Evolutionary conservation across 1,284 basidiomycete species (phyloP), one percentile per base, ranked within the genome.

Genomic region (Chiua sp.): DNA sequence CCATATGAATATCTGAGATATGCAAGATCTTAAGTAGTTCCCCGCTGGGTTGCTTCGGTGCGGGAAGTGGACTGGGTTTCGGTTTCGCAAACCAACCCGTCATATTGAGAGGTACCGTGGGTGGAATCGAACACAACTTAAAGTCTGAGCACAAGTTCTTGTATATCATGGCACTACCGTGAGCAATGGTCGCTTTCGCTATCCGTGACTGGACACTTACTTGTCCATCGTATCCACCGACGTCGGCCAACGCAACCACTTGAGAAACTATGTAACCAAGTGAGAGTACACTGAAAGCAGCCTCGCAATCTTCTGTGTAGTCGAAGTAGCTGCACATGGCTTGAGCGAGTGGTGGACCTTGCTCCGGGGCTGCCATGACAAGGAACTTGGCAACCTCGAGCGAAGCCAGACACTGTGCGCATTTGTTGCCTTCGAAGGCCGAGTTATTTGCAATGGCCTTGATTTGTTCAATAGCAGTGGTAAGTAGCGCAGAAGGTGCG

Each of bases 1-100:
- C 90, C 53, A 93, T 72, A 75, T 92, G 91, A 60, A 90, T 79
- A 67, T 92, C 91, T 1, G 87, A 90, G 20, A 91, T 64, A 68
- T 92, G 90, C 49, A 92, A 74, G 4, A 92, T 85, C 63, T 88
- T 89, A 47, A 92, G 76, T 48, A 83, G 79, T 66, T 86, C 76
- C 4, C 87, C 87, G 54, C 84, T 87, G 11, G 80, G 79, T 65
- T 78, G 76, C 69, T 80, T 84, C 1, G 78, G 76, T 16, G 78
- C 65, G n/a, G 83, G 85, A 3, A 87, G 78, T 26, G 87, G 86
- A 55, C 80, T 77, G 2, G 88, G 89, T 69, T 90, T 91, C 4
- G 87, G 87, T 68, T 82, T 86, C 39, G 78, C 76, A 69, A 86
- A 87, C 81, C 83, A 86, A 28, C 69, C 67, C 2, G 79, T 82